These are phyloP conservation scores for Diacronema lutheri DNA, from an alignment of 78 protist genomes.

Conservation along the genomic window DNA sequence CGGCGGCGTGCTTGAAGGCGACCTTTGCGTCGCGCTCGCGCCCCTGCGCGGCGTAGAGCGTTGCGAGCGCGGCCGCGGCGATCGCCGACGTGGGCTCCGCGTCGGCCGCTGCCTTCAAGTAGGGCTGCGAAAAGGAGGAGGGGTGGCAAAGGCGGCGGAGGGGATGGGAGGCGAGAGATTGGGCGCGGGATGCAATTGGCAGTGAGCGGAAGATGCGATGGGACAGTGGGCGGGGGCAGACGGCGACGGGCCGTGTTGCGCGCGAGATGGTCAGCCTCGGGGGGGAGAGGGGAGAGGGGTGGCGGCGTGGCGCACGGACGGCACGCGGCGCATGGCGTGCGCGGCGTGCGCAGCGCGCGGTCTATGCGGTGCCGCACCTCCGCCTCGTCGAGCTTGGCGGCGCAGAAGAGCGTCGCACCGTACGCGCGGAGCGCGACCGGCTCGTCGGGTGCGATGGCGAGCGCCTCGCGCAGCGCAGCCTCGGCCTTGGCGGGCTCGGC, in stretches of 20 bases:
- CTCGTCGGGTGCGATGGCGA: conserved; percentile 16
- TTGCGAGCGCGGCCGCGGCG: background rate
- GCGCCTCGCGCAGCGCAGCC: conserved; percentile 52
- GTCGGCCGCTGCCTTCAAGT: background rate
- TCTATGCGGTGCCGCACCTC: background rate
- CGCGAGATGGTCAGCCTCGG: too few relatives aligned
- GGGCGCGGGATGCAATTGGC: too few relatives aligned
- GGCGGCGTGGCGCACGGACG: too few relatives aligned
- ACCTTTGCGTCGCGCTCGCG: background rate
- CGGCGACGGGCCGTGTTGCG: too few relatives aligned
- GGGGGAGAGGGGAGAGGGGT: too few relatives aligned
- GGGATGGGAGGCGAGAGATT: too few relatives aligned
- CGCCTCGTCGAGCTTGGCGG: conserved; percentile 15
- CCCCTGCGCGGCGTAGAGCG: background rate
- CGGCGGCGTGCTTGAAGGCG: background rate
- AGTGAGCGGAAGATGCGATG: too few relatives aligned
- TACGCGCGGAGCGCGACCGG: conserved; percentile 10
- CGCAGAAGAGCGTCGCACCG: conserved; percentile 32
- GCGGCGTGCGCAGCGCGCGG: too few relatives aligned
- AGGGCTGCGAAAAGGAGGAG: too few relatives aligned
- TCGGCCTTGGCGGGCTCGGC: conserved; percentile 44
- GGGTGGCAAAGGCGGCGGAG: too few relatives aligned
- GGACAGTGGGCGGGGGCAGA: too few relatives aligned
- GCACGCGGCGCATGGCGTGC: too few relatives aligned
- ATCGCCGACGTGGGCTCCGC: background rate